Evolutionary conservation across 1,284 basidiomycete species (phyloP), one percentile per base, ranked within the genome.

Genomic region (Phellopilus nigrolimitatus): DNA sequence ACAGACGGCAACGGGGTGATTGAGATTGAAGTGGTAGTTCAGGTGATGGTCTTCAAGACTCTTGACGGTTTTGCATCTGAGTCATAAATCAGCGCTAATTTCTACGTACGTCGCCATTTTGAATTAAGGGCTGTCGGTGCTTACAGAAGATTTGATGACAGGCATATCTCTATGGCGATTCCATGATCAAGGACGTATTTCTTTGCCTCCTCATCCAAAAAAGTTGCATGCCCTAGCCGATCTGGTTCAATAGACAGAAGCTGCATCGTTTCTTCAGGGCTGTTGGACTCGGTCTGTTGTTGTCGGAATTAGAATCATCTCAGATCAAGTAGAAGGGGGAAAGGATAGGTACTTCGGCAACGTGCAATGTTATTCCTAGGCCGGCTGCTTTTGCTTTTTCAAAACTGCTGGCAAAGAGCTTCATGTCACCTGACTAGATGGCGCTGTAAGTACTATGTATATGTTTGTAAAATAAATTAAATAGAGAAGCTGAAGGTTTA

Each of bases 181-280:
- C 79, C 79, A 33, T 75, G 69, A 30, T 71, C 62, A 44, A 80
- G 67, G 9, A 91, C 86, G 31, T 79, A 61, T 10, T 72, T 64
- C 62, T 76, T 74, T 3, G 81, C 77, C 27, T 75, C 72, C 1
- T 80, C 77, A 50, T 86, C 72, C 19, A 91, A 74, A 64, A 88
- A 90, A 0, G 89, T 92, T 0, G 87, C 90, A 58, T 93, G 91
- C 0, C 90, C 88, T 0, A 93, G 70, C 27, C 90, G 73, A 51
- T 84, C 69, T 0, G 90, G 88, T 22, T 68, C 62, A 66, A 77
- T 83, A 1, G 78, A 76, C 0, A 91, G 71, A 8, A 91, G 68
- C 42, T 72, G 65, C n/a, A 78, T 66, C 0, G 84, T 84, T 55
- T 92, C 89, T 38, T 71, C 68, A 1, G 67, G 51, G 1, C 78